These are phyloP conservation scores for Phalaenopsis hybrid DNA, from an alignment of 116 monocot genomes.

Conservation along the genomic window DNA sequence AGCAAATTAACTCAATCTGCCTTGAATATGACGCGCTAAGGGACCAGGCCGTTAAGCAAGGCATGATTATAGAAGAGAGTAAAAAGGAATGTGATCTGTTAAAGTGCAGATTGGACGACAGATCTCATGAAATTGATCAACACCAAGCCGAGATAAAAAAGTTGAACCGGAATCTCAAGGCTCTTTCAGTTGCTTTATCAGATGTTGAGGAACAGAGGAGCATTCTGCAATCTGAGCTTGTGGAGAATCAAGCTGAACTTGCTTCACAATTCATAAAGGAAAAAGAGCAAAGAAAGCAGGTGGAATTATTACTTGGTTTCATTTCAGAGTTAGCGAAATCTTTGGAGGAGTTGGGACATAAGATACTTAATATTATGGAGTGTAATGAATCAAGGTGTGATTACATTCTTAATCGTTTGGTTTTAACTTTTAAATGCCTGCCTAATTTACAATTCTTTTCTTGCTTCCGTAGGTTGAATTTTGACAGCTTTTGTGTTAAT, in stretches of 20 bases:
- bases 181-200: slow-evolving; percentile 14
- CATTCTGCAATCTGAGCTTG: slow-evolving; percentile 18
- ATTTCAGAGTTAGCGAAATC: slow-evolving; percentile 10
- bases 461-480: no score
- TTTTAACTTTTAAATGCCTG: background rate
- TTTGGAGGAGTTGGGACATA: slow-evolving; percentile 5
- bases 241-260: slow-evolving; percentile 20
- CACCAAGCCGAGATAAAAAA: slow-evolving; percentile 20
- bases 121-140: slow-evolving; percentile 14
- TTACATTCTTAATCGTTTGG: slow-evolving; percentile 2
- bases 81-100: slow-evolving; percentile 18
- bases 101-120: slow-evolving; percentile 17
- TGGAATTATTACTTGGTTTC: slow-evolving; percentile 17
- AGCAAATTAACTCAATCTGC: slow-evolving; percentile 13
- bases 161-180: slow-evolving; percentile 24
- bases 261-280: slow-evolving; percentile 4
- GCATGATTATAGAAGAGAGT: slow-evolving; percentile 15
- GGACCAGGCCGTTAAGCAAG: slow-evolving; percentile 21
- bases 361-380: slow-evolving; percentile 15
- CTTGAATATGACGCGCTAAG: slow-evolving; percentile 10
- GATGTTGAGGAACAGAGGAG: slow-evolving; percentile 26
- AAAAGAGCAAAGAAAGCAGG: slow-evolving; percentile 11
- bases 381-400: slow-evolving; percentile 37
- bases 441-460: background rate
- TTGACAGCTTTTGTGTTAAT: no score